Evolutionary conservation across 1,284 basidiomycete species (phyloP).

Genomic region (Leccinum variabile): DNA sequence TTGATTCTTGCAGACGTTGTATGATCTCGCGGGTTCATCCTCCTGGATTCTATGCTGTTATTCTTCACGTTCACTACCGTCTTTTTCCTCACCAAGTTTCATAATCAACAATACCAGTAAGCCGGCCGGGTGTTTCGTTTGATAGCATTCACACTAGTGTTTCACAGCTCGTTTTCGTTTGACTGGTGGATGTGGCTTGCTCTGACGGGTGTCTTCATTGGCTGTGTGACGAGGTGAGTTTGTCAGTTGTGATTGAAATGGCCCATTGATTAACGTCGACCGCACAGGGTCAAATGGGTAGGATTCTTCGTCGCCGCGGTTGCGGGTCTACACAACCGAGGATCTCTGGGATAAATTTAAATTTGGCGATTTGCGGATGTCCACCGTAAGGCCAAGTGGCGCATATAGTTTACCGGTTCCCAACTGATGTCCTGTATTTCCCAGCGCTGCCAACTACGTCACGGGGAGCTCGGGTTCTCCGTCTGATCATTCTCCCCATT

Average conservation of each 20-base stretch:
- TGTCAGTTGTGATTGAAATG: not conserved
- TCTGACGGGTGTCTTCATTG: conserved; percentile 78
- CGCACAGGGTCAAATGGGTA: conserved; percentile 87
- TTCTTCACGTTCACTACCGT: conserved; percentile 98
- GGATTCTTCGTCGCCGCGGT: conserved; percentile 94
- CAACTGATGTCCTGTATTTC: conserved; percentile 11
- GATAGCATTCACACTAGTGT: conserved; percentile 6
- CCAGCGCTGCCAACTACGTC: conserved; percentile 80
- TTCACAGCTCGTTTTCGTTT: conserved; percentile 77
- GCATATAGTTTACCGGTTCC: conserved; percentile 1
- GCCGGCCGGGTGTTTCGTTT: conserved; percentile 34
- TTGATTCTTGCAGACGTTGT: conserved; percentile 69
- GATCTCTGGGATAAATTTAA: conserved; percentile 89
- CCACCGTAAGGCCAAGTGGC: conserved; percentile 57
- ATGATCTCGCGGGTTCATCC: conserved; percentile 96
- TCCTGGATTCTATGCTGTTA: conserved; percentile 96
- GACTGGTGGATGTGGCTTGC: conserved; percentile 98
- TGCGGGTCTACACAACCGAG: conserved; percentile 95
- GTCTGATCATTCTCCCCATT: conserved; percentile 88
- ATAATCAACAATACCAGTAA: conserved; percentile 91
- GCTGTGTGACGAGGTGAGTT: conserved; percentile 84
- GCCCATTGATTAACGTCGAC: not conserved
- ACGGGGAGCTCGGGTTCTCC: conserved; percentile 86
- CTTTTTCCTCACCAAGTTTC: conserved; percentile 94
- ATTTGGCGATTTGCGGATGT: conserved; percentile 94